A percentile compares a stretch with the other conserved stretches of the same genome.
Evolutionary conservation across 1,139 yeast species (phyloP).

Genomic region (Yamadazyma sp.): DNA sequence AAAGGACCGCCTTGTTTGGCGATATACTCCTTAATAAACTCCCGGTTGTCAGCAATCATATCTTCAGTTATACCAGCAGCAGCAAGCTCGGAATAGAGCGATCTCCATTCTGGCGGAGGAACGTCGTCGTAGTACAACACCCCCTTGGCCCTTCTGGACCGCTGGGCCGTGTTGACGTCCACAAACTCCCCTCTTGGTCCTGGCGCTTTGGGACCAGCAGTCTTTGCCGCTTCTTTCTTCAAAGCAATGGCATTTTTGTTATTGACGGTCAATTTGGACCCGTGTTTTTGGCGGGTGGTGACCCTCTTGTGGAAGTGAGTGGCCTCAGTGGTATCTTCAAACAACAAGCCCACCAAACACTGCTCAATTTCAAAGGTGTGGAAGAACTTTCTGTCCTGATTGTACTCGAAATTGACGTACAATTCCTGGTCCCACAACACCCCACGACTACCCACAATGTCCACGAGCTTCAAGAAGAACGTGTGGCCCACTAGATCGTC

Average conservation of each 20-base stretch:
- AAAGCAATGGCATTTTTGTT: conserved; percentile 87
- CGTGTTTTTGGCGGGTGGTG: conserved; percentile 73
- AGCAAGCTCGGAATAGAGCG: conserved; percentile 71
- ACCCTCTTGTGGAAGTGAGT: conserved; percentile 79
- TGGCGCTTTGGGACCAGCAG: conserved; percentile 22
- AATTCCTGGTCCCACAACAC: conserved; percentile 97
- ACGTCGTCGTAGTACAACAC: conserved; percentile 71
- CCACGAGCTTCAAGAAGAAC: conserved; percentile 84
- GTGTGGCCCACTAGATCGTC: conserved; percentile 96
- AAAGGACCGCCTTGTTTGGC: conserved; percentile 78
- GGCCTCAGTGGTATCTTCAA: conserved; percentile 90
- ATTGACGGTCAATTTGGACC: conserved; percentile 77
- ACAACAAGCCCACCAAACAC: conserved; percentile 82
- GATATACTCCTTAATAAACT: conserved; percentile 77
- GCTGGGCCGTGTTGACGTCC: conserved; percentile 52
- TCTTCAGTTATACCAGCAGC: conserved; percentile 82
- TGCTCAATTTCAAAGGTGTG: conserved; percentile 94
- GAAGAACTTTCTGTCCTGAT: conserved; percentile 92
- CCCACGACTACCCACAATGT: conserved; percentile 76
- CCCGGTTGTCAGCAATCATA: conserved; percentile 84
- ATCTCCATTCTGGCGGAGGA: conserved; percentile 87
- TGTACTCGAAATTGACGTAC: conserved; percentile 81
- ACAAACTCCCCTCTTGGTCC: conserved; percentile 76
- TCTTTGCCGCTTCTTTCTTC: conserved; percentile 30
- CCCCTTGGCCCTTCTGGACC: conserved; percentile 57